These are phyloP conservation scores for Salix udensis DNA, from an alignment of 345 rosid genomes.

Conservation along the genomic window DNA sequence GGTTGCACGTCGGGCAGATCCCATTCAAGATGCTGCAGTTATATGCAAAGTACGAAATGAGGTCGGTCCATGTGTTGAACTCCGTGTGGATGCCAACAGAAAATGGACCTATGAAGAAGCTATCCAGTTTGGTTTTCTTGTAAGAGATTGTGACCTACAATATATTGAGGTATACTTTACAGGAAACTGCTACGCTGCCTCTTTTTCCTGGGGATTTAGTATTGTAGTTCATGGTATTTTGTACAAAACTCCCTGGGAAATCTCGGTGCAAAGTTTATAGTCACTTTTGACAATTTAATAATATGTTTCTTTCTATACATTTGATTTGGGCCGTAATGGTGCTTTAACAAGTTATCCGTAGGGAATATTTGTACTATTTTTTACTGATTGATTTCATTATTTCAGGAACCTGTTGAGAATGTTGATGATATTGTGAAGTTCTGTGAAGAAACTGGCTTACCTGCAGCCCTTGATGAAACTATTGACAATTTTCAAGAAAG, in stretches of 20 bases:
- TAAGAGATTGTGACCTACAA: slow-evolving; percentile 68
- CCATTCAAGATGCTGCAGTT: slow-evolving; percentile 71
- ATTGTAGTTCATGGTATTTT: neutral
- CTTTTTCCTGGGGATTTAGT: neutral
- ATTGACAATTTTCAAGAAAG: slow-evolving; percentile 47
- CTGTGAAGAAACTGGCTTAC: slow-evolving; percentile 84
- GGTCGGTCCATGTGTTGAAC: slow-evolving; percentile 58
- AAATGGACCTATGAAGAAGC: slow-evolving; percentile 88
- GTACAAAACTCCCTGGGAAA: neutral
- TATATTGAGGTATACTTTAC: slow-evolving; percentile 70
- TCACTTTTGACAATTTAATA: neutral
- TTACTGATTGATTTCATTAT: slow-evolving; percentile 12
- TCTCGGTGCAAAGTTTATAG: neutral
- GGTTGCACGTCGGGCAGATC: slow-evolving; percentile 80
- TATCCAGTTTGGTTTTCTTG: slow-evolving; percentile 52
- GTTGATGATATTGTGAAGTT: slow-evolving; percentile 71
- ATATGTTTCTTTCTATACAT: neutral
- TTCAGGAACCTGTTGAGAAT: slow-evolving; percentile 84
- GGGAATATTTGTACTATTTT: neutral
- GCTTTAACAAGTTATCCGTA: neutral
- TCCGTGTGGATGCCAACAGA: slow-evolving; percentile 92
- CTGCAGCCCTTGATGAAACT: slow-evolving; percentile 93
- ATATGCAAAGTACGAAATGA: slow-evolving; percentile 72
- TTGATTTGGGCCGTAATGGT: neutral
- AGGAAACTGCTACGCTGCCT: slow-evolving; percentile 3